phyloP scores from a whole-genome alignment of 2,329 filamentous ascomycete genomes.

The Colletotrichum sp. region DNA sequence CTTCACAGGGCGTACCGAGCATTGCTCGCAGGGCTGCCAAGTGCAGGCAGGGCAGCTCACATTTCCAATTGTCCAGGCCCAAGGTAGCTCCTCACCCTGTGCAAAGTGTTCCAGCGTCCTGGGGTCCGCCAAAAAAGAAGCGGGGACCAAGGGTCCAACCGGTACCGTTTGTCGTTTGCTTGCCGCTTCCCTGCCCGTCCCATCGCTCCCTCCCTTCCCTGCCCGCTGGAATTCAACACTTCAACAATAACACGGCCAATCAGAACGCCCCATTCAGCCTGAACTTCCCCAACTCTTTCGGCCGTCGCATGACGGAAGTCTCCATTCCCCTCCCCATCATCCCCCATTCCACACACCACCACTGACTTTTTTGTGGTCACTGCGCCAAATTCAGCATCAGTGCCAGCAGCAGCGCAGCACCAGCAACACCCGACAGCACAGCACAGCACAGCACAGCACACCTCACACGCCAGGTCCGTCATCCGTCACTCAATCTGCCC shows the following conservation, averaged over 20 bases:
- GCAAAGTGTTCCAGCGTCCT: neutral
- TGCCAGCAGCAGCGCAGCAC: neutral
- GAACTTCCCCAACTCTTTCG: slow-evolving; percentile 35
- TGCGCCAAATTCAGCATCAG: neutral
- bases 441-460: neutral
- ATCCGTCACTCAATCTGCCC: slow-evolving; percentile 3
- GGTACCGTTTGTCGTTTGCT: slow-evolving; percentile 4
- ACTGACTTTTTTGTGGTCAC: neutral
- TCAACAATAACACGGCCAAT: slow-evolving; percentile 28
- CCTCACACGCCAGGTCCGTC: neutral
- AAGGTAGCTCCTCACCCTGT: neutral
- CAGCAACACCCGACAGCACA: neutral
- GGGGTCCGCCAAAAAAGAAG: slow-evolving; percentile 11
- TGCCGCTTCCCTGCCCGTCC: slow-evolving; percentile 7
- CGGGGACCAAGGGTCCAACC: slow-evolving; percentile 12
- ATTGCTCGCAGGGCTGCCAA: neutral
- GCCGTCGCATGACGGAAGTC: slow-evolving; percentile 23
- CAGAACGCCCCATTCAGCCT: slow-evolving; percentile 2
- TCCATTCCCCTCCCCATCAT: slow-evolving; percentile 15
- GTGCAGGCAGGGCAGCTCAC: neutral
- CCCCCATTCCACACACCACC: slow-evolving; percentile 13
- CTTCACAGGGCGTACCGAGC: neutral
- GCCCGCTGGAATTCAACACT: slow-evolving; percentile 27
- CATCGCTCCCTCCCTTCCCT: slow-evolving; percentile 16
- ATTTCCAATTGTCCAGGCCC: neutral